These are phyloP conservation scores for Sarcodon aspratus DNA, from an alignment of 768 basidiomycete species.

Conservation along the genomic window DNA sequence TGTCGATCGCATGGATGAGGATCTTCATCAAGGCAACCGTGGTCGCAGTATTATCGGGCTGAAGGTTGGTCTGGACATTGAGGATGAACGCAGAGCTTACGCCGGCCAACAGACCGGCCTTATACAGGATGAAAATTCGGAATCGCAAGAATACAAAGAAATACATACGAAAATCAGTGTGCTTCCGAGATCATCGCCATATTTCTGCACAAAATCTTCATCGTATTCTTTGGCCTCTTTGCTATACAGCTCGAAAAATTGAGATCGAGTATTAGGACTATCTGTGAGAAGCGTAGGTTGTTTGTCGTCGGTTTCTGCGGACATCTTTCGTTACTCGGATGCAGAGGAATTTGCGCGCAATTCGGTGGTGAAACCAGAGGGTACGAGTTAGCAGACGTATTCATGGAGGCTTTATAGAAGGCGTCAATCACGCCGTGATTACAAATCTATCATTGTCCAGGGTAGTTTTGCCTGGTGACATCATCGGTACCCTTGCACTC, in stretches of 20 bases:
- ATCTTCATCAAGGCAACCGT: constrained; percentile 6
- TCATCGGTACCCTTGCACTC: too few relatives aligned
- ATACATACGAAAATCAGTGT: constrained; percentile 13
- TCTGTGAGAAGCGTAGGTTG: too few relatives aligned
- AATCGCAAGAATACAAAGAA: too few relatives aligned
- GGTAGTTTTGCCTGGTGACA: too few relatives aligned
- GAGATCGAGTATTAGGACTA: not conserved
- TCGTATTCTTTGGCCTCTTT: constrained; percentile 9
- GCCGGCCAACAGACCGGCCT: constrained; percentile 20
- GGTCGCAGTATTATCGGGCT: constrained; percentile 9
- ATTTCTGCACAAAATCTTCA: constrained; percentile 9
- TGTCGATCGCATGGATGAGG: constrained; percentile 6
- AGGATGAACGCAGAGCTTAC: constrained; percentile 17
- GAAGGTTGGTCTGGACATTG: constrained; percentile 12
- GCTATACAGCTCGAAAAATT: constrained; percentile 1
- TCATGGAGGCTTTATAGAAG: too few relatives aligned
- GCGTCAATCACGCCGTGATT: too few relatives aligned
- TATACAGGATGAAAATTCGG: not conserved
- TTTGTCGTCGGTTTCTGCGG: too few relatives aligned
- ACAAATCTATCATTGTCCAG: too few relatives aligned
- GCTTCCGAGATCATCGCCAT: constrained; percentile 10
- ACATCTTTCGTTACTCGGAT: too few relatives aligned
- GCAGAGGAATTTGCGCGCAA: too few relatives aligned
- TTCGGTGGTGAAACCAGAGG: too few relatives aligned
- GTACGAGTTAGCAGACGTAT: too few relatives aligned